Evolutionary conservation across 164 flowering plant genomes (phyloP).

Genomic region (Warburgia ugandensis): DNA sequence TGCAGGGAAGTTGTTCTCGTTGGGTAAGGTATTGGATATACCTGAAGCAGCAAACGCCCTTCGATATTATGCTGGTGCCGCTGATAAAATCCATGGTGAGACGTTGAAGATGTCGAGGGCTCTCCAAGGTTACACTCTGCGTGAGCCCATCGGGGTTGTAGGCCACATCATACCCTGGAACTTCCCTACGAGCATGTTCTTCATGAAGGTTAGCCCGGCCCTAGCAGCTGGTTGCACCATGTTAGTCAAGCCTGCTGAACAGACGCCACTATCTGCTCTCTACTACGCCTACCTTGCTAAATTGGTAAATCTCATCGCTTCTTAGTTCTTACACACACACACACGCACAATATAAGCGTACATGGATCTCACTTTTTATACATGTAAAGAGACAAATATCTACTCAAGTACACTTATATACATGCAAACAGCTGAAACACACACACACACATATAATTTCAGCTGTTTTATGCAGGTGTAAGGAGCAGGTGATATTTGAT

Average conservation of each 20-base stretch:
- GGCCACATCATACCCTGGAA: constrained; percentile 88
- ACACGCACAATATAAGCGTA: too few species aligned
- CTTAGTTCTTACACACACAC: too few species aligned
- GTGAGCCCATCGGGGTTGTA: constrained; percentile 77
- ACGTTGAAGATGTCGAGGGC: constrained; percentile 50
- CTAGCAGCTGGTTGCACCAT: constrained; percentile 87
- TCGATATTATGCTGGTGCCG: constrained; percentile 79
- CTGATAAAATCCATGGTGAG: constrained; percentile 77
- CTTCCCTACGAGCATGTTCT: constrained; percentile 29
- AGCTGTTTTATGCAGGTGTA: too few species aligned
- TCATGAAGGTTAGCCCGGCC: constrained; percentile 55
- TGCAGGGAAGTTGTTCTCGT: constrained; percentile 48
- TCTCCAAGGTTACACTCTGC: constrained; percentile 55
- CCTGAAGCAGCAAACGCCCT: constrained; percentile 30
- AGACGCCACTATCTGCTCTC: constrained; percentile 70
- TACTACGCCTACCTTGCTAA: constrained; percentile 71
- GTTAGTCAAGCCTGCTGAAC: constrained; percentile 86
- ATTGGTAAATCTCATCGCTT: constrained; percentile 28
- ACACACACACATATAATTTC: too few species aligned
- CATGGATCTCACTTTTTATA: too few species aligned
- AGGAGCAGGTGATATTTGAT: too few species aligned
- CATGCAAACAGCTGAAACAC: too few species aligned
- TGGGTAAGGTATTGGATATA: constrained; percentile 33
- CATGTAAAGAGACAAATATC: too few species aligned
- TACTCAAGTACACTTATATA: too few species aligned